Conservation (phyloP, 768 basidiomycete genomes). For the Pleurotus pulmonarius region DNA sequence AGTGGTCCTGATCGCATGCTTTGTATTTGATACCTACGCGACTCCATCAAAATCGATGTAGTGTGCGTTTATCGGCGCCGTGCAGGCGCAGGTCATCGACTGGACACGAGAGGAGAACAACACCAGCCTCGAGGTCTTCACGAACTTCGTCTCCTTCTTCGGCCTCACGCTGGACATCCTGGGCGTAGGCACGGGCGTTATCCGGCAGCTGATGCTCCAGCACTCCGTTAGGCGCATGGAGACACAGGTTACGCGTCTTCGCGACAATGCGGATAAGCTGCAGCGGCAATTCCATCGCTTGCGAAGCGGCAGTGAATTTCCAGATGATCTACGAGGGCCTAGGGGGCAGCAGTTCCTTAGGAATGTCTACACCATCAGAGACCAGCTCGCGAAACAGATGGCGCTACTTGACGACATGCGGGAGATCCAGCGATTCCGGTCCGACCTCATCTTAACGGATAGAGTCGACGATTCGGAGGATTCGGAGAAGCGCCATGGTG, state of each 20-base stretch:
- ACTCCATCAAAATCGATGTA: neutral
- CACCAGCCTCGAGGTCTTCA: neutral
- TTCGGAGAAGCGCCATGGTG: neutral
- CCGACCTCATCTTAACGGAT: neutral
- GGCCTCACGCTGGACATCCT: conserved; percentile 3
- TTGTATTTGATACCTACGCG: neutral
- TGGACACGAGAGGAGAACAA: neutral
- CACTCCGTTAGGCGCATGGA: neutral
- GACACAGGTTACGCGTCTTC: neutral
- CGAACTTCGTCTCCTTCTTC: neutral
- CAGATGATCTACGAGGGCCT: neutral
- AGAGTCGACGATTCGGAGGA: neutral
- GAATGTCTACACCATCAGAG: neutral
- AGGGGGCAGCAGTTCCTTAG: neutral
- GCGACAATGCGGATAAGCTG: neutral
- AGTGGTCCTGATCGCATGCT: neutral
- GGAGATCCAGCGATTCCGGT: neutral
- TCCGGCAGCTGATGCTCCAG: neutral
- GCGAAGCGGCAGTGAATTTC: neutral
- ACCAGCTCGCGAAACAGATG: neutral
- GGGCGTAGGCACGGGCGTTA: neutral
- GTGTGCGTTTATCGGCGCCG: neutral
- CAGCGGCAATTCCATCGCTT: neutral
- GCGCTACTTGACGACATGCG: neutral
- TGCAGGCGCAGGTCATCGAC: neutral